Evolutionary conservation across 768 basidiomycete genomes (phyloP), one percentile per base, ranked within the genome.

Genomic region (Russula lepida): DNA sequence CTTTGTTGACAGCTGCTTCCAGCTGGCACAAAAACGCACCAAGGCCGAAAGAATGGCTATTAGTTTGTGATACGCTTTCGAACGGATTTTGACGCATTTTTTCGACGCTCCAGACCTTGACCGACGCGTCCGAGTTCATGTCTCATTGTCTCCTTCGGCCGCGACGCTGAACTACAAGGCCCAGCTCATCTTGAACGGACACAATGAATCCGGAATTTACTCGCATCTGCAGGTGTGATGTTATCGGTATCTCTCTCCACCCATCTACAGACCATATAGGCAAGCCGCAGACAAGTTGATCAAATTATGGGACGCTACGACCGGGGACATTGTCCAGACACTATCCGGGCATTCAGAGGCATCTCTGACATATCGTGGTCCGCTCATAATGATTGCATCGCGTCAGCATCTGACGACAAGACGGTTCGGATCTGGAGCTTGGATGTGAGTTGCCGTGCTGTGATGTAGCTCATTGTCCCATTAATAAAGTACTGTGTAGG

Each of bases 1-100:
- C 12, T 30, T 17, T 17, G 19, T 9, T 3, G 0, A 30, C n/a
- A n/a, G n/a, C n/a, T n/a, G n/a, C 32, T 11, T 8, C 32, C 32
- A 33, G 6, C 1, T 39, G 37, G 17, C 1, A 6, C 9, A 8
- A 21, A 19, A 43, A 43, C 78, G 65, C 67, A 93, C 94, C 82
- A 27, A 98, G 80, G 6, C 89, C 89, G 72, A 98, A 98, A 2
- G 86, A 80, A 95, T 76, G 17, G 84, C 80, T 94, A 99, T 98
- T 56, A 95, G 88, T 71, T 93, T 93, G 66, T 87, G 83, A 74
- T 98, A 98, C 0, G 86, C 83, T 74, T 99, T 99, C 27, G 94
- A 92, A 71, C 97, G 81, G 75, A 92, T 97, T 75, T n/a, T 97
- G 92, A 58, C 94, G 80, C 97, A 99, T 99, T 39, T 67, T n/a